Conservation (phyloP, 805 yeast species). For the Yarrowia sp. region DNA sequence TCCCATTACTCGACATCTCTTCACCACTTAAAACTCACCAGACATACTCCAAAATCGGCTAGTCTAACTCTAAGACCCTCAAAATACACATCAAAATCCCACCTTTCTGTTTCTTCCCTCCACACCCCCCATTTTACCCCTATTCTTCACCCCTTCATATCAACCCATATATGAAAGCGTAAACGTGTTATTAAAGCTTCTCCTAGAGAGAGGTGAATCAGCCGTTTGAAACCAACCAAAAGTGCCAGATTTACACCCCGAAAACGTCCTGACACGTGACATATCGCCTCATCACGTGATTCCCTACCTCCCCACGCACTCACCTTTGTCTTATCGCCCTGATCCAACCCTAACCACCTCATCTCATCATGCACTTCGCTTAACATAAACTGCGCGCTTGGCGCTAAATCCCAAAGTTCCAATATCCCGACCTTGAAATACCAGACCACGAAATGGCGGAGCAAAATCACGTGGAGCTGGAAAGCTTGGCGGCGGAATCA, state of each 20-base stretch:
- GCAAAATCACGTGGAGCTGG: conserved; percentile 32
- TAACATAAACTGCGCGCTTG: conserved; percentile 9
- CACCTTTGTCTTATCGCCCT: background rate
- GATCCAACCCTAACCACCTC: conserved; percentile 25
- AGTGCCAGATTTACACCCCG: too few relatives aligned
- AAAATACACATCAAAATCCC: too few relatives aligned
- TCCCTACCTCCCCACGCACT: too few relatives aligned
- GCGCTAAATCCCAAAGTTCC: conserved; percentile 10
- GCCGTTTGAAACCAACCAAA: background rate
- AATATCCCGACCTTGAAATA: background rate
- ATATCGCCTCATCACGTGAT: background rate
- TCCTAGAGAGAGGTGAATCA: background rate
- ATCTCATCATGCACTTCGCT: conserved; percentile 34
- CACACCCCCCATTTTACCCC: background rate
- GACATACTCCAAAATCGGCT: too few relatives aligned
- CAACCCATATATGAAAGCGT: conserved; percentile 19
- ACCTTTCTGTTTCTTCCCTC: background rate
- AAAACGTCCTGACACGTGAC: background rate
- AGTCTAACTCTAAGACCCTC: too few relatives aligned
- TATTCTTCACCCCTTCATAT: background rate
- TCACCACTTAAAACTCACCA: too few relatives aligned
- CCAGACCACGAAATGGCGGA: conserved; percentile 10
- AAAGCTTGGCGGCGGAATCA: conserved; percentile 17
- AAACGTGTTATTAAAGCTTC: conserved; percentile 30
- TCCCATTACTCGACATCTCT: too few relatives aligned